Evolutionary conservation across 169 alveolate genomes (phyloP).

Genomic region (Babesia ovata): DNA sequence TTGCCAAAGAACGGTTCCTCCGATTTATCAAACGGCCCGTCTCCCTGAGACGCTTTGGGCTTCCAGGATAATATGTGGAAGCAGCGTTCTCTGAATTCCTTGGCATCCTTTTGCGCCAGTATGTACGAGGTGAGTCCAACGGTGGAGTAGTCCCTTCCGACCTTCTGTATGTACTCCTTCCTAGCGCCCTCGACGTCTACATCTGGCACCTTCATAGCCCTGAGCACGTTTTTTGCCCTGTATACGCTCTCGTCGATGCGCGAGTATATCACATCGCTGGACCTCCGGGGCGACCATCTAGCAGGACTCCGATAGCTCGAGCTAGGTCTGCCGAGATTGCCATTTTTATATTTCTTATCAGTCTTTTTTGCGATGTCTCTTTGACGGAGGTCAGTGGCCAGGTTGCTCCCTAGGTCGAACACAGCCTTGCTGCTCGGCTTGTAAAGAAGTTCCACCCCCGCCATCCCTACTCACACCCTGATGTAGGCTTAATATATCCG

Average conservation of each 20-base stretch:
- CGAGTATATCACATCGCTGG: constrained; percentile 15
- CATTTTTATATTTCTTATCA: not conserved
- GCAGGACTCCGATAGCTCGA: constrained; percentile 12
- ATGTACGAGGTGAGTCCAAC: constrained; percentile 66
- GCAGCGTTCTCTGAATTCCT: constrained; percentile 61
- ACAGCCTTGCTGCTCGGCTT: constrained; percentile 17
- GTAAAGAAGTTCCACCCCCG: constrained; percentile 38
- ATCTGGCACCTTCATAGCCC: constrained; percentile 12
- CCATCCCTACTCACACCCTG: constrained; percentile 14
- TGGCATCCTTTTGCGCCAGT: constrained; percentile 60
- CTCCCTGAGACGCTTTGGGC: constrained; percentile 14
- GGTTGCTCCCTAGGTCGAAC: constrained; percentile 38
- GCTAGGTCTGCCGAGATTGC: not conserved
- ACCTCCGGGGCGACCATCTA: not conserved
- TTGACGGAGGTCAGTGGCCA: constrained; percentile 38
- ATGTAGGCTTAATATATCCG: not conserved
- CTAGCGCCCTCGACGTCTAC: constrained; percentile 37
- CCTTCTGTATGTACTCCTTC: constrained; percentile 49
- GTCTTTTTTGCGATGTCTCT: constrained; percentile 14
- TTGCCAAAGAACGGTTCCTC: constrained; percentile 32
- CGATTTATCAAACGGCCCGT: constrained; percentile 25
- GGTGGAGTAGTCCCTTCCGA: constrained; percentile 52
- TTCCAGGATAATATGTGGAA: constrained; percentile 42
- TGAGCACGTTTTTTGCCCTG: constrained; percentile 19
- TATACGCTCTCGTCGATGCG: constrained; percentile 28